Conservation (phyloP, 305 asterid species). For the Fraxinus xanthoxyloides region DNA sequence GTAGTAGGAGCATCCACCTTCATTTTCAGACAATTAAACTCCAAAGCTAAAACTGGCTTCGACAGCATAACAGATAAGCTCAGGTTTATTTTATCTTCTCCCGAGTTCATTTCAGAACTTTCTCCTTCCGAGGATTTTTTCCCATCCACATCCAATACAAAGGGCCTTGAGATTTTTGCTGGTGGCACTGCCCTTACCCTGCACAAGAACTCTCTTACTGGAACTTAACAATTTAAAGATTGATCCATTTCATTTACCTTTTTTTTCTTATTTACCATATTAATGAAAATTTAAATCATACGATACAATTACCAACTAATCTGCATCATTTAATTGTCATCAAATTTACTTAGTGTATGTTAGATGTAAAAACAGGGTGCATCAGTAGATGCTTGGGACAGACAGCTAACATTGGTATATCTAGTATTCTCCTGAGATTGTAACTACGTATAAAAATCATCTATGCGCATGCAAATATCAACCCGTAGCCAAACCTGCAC, state of each 20-base stretch:
- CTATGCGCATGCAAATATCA: not conserved
- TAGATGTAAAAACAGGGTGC: not conserved
- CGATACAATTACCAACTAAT: not conserved
- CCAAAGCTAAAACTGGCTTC: constrained; percentile 75
- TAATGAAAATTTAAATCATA: not conserved
- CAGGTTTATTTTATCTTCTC: constrained; percentile 50
- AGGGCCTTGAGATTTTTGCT: constrained; percentile 59
- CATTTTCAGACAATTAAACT: constrained; percentile 71
- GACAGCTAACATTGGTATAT: not conserved
- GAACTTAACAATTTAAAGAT: not conserved
- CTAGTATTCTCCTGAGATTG: not conserved
- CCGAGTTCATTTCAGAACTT: constrained; percentile 13
- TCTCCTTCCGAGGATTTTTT: constrained; percentile 22
- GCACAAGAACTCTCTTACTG: not conserved
- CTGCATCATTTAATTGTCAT: not conserved
- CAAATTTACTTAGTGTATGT: not conserved
- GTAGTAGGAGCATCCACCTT: constrained; percentile 72
- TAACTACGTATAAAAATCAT: not conserved
- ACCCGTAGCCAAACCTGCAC: constrained; percentile 64
- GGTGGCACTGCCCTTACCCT: constrained; percentile 72
- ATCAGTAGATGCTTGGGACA: not conserved
- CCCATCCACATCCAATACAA: constrained; percentile 23
- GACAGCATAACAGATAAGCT: constrained; percentile 76
- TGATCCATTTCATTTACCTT: not conserved
- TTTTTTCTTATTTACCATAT: not conserved